Conservation (phyloP, 2,329 filamentous ascomycete genomes). For the Penicillium olsonii region DNA sequence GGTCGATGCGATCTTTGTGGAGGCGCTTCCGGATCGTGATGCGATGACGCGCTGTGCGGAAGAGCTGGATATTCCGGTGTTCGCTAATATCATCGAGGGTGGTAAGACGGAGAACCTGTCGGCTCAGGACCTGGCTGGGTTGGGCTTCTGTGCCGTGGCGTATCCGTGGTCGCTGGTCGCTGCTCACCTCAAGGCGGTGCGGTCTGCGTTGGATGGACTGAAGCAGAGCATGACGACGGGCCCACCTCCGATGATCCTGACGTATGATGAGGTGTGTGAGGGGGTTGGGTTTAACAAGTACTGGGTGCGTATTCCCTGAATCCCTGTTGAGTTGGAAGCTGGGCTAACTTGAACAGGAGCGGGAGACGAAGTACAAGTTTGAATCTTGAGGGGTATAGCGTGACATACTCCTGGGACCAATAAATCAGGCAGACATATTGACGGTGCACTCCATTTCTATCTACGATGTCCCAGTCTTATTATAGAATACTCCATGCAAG, state of each 20-base stretch:
- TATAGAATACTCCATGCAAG: too few relatives aligned
- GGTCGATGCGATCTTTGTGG: constrained; percentile 49
- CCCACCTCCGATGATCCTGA: constrained; percentile 46
- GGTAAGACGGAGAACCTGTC: constrained; percentile 46
- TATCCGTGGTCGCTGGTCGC: constrained; percentile 51
- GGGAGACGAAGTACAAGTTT: constrained; percentile 24
- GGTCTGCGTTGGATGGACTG: constrained; percentile 34
- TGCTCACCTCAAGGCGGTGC: constrained; percentile 45
- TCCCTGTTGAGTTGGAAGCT: not conserved
- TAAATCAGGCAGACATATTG: too few relatives aligned
- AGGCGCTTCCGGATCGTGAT: constrained; percentile 48
- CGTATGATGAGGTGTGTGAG: constrained; percentile 48
- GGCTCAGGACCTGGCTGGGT: constrained; percentile 38
- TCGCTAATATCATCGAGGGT: constrained; percentile 50
- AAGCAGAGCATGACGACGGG: constrained; percentile 48
- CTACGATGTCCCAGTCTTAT: too few relatives aligned
- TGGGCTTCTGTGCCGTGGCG: constrained; percentile 46
- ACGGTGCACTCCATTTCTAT: too few relatives aligned
- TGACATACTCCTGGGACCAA: too few relatives aligned
- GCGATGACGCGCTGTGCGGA: constrained; percentile 43
- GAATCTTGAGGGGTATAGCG: not conserved
- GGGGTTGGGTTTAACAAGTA: constrained; percentile 51
- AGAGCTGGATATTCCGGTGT: constrained; percentile 42
- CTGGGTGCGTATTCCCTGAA: constrained; percentile 30
- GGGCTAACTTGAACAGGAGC: constrained; percentile 27